phyloP scores from a whole-genome alignment of 1,139 yeast species.

The Sporopachydermia cereana region DNA sequence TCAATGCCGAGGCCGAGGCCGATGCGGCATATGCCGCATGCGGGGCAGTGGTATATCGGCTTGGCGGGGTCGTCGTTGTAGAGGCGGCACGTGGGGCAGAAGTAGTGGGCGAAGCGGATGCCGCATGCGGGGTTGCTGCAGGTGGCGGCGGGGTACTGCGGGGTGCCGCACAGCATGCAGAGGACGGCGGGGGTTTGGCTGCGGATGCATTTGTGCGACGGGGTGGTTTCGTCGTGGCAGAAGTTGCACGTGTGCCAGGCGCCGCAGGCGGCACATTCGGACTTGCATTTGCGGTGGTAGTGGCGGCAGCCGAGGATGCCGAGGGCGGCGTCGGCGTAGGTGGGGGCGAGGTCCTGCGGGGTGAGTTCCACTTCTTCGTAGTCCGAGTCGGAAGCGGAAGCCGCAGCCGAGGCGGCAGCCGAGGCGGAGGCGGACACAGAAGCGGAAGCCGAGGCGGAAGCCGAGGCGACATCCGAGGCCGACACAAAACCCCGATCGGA shows the following conservation, averaged over 20 bases:
- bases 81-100: slow-evolving; percentile 64
- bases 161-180: slow-evolving; percentile 69
- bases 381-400: neutral
- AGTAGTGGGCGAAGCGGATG: slow-evolving; percentile 58
- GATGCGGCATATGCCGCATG: slow-evolving; percentile 85
- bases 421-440: no score
- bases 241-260: slow-evolving; percentile 75
- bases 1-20: slow-evolving; percentile 85
- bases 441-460: neutral
- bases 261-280: slow-evolving; percentile 66
- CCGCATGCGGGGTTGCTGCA: slow-evolving; percentile 50
- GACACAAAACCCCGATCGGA: no score
- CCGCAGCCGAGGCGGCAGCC: neutral
- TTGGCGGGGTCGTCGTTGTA: slow-evolving; percentile 76
- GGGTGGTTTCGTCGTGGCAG: slow-evolving; percentile 61
- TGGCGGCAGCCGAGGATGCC: slow-evolving; percentile 66
- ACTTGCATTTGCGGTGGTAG: slow-evolving; percentile 72
- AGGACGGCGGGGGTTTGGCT: slow-evolving; percentile 53
- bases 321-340: slow-evolving; percentile 35
- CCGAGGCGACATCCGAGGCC: neutral
- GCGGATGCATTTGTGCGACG: slow-evolving; percentile 54
- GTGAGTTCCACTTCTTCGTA: slow-evolving; percentile 6
- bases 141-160: slow-evolving; percentile 61
- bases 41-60: slow-evolving; percentile 83
- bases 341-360: slow-evolving; percentile 21